Base-by-base conservation (phyloP, 2,329 filamentous ascomycete species). In the Zymoseptoria passerinii region DNA sequence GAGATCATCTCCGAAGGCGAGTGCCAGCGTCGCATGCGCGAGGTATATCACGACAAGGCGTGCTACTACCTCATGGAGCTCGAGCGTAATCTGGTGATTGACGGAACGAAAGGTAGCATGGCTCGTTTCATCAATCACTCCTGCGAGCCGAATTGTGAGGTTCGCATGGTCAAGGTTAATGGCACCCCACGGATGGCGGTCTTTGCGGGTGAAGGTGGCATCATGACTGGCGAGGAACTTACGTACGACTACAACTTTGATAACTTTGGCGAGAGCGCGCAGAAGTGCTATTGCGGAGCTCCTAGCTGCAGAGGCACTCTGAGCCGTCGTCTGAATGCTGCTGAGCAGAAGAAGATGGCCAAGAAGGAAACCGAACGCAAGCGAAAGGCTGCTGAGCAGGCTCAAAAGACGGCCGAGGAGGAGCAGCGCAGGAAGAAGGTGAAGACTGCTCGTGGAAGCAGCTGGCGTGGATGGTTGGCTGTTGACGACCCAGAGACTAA, bases 41-140 rank as follows among this genome's bases (percentile, higher is more conserved):
- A 92, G 62, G 83, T 88, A 59, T 99, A 99, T 77, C 95, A 94
- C 73, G 83, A 96, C 71, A 95, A 96, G 67, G 87, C 94, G 89
- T 96, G 91, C 75, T 97, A 96, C 74, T 99, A 99, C 73, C 80
- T 99, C 53, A 99, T 99, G 94, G 91, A 90, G 57, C 96, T 97
- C 71, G 92, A 97, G 71, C 91, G 96, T 73, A 94, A 95, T 74
- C 94, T 97, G 85, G 95, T 97, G 68, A 95, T 99, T 64, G 94
- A 99, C 76, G 94, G 92, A 35, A 96, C 92, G 28, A 90, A 90
- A 57, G 94, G 94, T 68, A 95, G 90, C 65, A 95, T 97, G 74
- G 92, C 94, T 68, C 88, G 94, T 57, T 99, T 99, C 73, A 92
- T 99, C 72, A 99, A 99, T 72, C 94, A 99, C 73, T 96, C 91